Percentiles rank a stretch among this genome's conserved stretches.
Conservation (phyloP, 352 stramenopile species). For the Phytophthora constricta region DNA sequence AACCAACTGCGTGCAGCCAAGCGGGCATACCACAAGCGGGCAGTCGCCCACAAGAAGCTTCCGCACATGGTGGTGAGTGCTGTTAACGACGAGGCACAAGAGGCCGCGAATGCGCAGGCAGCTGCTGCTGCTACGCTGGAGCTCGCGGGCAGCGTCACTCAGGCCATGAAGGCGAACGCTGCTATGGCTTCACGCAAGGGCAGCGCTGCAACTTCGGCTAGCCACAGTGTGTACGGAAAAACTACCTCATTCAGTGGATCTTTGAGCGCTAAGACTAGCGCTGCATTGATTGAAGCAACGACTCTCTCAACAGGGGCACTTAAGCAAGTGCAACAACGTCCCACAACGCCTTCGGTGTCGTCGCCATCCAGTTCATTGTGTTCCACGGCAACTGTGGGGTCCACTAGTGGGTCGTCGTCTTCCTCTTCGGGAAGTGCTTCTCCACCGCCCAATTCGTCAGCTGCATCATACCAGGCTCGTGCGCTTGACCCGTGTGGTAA, state of each 20-base stretch:
- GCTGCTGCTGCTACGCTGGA: slow-evolving; percentile 42
- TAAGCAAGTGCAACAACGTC: slow-evolving; percentile 31
- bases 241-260: slow-evolving; percentile 11
- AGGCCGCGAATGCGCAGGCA: slow-evolving; percentile 42
- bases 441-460: slow-evolving; percentile 26
- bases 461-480: slow-evolving; percentile 38
- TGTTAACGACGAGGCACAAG: slow-evolving; percentile 42
- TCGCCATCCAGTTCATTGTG: neutral
- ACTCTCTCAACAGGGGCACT: slow-evolving; percentile 30
- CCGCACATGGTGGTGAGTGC: slow-evolving; percentile 55
- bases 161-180: slow-evolving; percentile 32
- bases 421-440: slow-evolving; percentile 29
- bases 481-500: slow-evolving; percentile 57
- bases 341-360: slow-evolving; percentile 27
- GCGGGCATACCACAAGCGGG: slow-evolving; percentile 82
- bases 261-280: slow-evolving; percentile 18
- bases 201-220: slow-evolving; percentile 13
- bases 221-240: neutral
- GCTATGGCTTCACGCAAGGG: slow-evolving; percentile 25
- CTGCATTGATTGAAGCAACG: slow-evolving; percentile 23
- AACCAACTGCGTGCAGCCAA: slow-evolving; percentile 84
- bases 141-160: slow-evolving; percentile 38
- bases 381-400: slow-evolving; percentile 28
- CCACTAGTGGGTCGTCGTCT: slow-evolving; percentile 41
- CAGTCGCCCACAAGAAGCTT: slow-evolving; percentile 83